Conservation (phyloP, 352 stramenopile species). For the Pythium brassicae region DNA sequence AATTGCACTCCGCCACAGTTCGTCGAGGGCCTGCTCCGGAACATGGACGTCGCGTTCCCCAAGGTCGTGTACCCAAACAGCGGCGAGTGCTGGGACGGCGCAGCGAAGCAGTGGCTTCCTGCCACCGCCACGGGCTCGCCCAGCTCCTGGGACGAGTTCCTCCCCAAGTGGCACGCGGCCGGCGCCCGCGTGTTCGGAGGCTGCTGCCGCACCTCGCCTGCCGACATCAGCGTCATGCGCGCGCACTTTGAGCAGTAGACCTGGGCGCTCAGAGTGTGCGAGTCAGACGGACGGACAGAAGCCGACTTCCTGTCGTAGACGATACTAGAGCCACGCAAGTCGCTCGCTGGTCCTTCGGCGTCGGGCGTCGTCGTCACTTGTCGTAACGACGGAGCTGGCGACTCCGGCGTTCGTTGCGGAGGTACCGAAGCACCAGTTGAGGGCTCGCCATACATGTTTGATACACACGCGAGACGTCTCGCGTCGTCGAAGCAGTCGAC, state of each 20-base stretch:
- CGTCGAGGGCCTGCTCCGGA: slow-evolving; percentile 54
- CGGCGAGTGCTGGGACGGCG: slow-evolving; percentile 74
- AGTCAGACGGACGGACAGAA: too few relatives aligned
- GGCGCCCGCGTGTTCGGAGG: slow-evolving; percentile 76
- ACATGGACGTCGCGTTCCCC: slow-evolving; percentile 36
- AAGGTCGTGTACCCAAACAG: slow-evolving; percentile 86
- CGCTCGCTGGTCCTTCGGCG: slow-evolving; percentile 10
- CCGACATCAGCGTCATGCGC: slow-evolving; percentile 64
- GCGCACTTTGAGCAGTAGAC: slow-evolving; percentile 35
- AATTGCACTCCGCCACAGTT: slow-evolving; percentile 83
- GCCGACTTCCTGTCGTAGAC: not conserved
- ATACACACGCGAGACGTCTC: not conserved
- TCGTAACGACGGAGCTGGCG: not conserved
- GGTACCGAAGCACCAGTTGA: slow-evolving; percentile 19
- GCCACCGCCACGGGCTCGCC: slow-evolving; percentile 26
- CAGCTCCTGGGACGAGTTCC: slow-evolving; percentile 49
- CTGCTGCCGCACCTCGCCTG: slow-evolving; percentile 75
- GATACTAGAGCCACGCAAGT: not conserved
- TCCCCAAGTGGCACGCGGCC: slow-evolving; percentile 62
- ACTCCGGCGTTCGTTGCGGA: slow-evolving; percentile 21
- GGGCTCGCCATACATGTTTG: slow-evolving; percentile 8
- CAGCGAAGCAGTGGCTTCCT: slow-evolving; percentile 69
- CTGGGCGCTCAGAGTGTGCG: not conserved
- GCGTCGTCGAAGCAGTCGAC: not conserved
- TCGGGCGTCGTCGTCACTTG: not conserved